These are phyloP conservation scores for Miscanthus lutarioriparius DNA, from an alignment of 176 grass and related monocot genomes.

Conservation along the genomic window DNA sequence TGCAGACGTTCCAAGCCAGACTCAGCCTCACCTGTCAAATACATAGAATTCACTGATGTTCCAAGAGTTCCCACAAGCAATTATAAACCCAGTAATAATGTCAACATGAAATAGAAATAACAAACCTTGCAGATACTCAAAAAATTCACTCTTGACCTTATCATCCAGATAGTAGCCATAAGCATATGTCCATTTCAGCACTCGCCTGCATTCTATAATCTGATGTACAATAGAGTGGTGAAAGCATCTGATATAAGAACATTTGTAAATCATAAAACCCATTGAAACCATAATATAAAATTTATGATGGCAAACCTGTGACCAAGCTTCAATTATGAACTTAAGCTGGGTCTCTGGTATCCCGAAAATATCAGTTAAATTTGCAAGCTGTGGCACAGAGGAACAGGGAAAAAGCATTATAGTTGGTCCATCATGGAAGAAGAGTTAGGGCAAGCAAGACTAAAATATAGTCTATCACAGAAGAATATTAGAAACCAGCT, in stretches of 20 bases:
- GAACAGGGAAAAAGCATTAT: not conserved
- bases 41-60: conserved; percentile 12
- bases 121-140: conserved; percentile 94
- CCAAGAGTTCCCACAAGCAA: conserved; percentile 19
- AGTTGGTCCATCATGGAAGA: conserved; percentile 2
- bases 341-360: conserved; percentile 88
- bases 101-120: conserved; percentile 2
- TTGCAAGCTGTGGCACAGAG: conserved; percentile 64
- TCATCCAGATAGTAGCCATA: conserved; percentile 93
- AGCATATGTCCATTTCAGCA: conserved; percentile 92
- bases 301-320: conserved; percentile 50
- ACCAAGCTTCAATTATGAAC: conserved; percentile 96
- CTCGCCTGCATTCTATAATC: conserved; percentile 95
- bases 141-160: conserved; percentile 74
- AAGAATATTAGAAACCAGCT: not conserved
- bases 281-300: conserved; percentile 19
- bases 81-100: not conserved
- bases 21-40: conserved; percentile 77
- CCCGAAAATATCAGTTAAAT: conserved; percentile 64
- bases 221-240: conserved; percentile 30
- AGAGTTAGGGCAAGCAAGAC: not conserved
- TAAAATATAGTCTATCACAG: not conserved
- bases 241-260: conserved; percentile 10
- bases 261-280: conserved; percentile 8
- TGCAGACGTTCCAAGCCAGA: conserved; percentile 93